Evolutionary conservation across 495 filamentous ascomycete genomes (phyloP), one percentile per base, ranked within the genome.

Genomic region (Penicillium waksmanii): DNA sequence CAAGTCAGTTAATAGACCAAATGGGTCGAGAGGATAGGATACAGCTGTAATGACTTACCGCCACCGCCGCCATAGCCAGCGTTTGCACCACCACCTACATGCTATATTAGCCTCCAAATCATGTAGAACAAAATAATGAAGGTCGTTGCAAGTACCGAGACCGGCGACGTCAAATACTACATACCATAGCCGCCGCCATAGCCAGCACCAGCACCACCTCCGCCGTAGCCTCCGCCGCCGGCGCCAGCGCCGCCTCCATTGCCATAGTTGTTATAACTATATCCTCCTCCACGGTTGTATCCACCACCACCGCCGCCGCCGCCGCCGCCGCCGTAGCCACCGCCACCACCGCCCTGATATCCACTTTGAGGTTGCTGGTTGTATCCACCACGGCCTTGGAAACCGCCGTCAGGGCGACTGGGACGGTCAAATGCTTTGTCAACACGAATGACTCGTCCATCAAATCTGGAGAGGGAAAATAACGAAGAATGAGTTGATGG

Each of bases 361-460:
- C 71, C 66, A 55, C 58, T 52, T 47, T 60, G 62, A 13, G 72
- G 74, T 33, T 66, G 69, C 27, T 65, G 63, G 66, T 77, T 75
- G 65, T 79, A 79, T 53, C 74, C 76, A 40, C 77, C 77, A 34
- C 77, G 76, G 34, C 80, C 77, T 34, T 80, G 75, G 67, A 77
- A 80, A 44, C 80, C 80, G 49, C 65, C 70, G 23, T 72, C 66
- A 53, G 61, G 53, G 40, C 70, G 65, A 51, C 51, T 62, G 38
- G 82, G 76, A 65, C 87, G 87, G 73, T 98, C 92, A 47, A 91
- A 93, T 51, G 95, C 96, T 72, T 91, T 96, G 79, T 97, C 95
- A 49, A 99, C 95, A 58, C 96, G 93, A 68, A 99, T 97, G 55
- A 83, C 84, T 56, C 95, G 93, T 49, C 95, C 95, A 77, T 99